A percentile compares a stretch with the other conserved stretches of the same genome.
phyloP scores from a whole-genome alignment of 2,329 filamentous ascomycete species.

The Ophioceras dolichostomum region DNA sequence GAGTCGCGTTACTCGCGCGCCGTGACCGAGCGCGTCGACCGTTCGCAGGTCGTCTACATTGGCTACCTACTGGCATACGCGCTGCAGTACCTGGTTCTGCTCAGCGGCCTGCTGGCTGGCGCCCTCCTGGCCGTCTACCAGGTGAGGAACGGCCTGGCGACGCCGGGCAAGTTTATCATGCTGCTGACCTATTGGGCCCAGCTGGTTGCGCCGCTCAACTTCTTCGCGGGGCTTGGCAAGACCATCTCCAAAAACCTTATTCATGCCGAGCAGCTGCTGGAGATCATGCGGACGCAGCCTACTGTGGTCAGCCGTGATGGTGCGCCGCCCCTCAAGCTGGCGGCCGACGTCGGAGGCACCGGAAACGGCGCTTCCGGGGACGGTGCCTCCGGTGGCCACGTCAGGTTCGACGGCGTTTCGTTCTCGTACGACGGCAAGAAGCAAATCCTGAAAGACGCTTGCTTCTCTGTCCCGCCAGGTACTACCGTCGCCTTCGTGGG shows the following conservation, averaged over 20 bases:
- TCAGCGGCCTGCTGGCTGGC: slow-evolving; percentile 55
- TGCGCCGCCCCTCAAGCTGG: slow-evolving; percentile 35
- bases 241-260: slow-evolving; percentile 44
- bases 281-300: slow-evolving; percentile 46
- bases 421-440: slow-evolving; percentile 51
- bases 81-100: slow-evolving; percentile 50
- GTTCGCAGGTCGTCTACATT: slow-evolving; percentile 24
- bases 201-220: slow-evolving; percentile 57
- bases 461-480: slow-evolving; percentile 35
- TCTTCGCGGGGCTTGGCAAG: slow-evolving; percentile 49
- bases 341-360: too few species aligned
- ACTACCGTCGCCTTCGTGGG: slow-evolving; percentile 48
- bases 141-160: slow-evolving; percentile 46
- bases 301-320: slow-evolving; percentile 38
- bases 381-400: slow-evolving; percentile 38
- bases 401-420: slow-evolving; percentile 40
- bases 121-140: slow-evolving; percentile 51
- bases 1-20: slow-evolving; percentile 39
- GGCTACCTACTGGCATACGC: slow-evolving; percentile 39
- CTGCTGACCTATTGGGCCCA: slow-evolving; percentile 65
- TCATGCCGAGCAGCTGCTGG: slow-evolving; percentile 43
- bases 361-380: too few species aligned
- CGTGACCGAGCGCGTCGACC: slow-evolving; percentile 26
- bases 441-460: slow-evolving; percentile 41
- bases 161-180: slow-evolving; percentile 57